Base-by-base conservation (phyloP, 495 filamentous ascomycete genomes). In the Penicillium nucicola region DNA sequence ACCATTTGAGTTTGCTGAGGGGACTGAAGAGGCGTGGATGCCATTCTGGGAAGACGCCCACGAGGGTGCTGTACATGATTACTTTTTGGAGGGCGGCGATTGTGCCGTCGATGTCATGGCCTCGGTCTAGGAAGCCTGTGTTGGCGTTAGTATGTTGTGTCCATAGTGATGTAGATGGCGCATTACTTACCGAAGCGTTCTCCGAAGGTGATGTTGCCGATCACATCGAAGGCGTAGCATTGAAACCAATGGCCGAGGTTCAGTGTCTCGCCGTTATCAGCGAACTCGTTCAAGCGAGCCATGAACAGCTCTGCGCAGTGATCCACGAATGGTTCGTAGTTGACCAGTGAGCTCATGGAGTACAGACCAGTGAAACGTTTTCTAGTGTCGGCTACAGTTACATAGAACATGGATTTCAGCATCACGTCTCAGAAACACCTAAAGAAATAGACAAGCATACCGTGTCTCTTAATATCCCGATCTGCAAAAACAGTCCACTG, bases 121-220 rank as follows among this genome's bases (percentile, higher is more conserved):
- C 84, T 56, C 73, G 64, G 61, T 84, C 83, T 15, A 85, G 61
- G 55, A 85, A 84, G 0, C 83, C 81, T 67, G 52, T 67, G 52
- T 14, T 28, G 9, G 5, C 5, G 9, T 35, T 33, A 41, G n/a
- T 13, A 19, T 0, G 25, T 39, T 31, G 22, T 23, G 4, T 28
- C 25, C 10, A 9, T 28, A 8, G 25, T 9, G 5, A 28, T 1
- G 25, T 3, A 2, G 14, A 25, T 11, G 5, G 12, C 42, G 25
- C 19, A 13, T 12, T 32, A 48, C 43, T 41, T 45, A 69, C 69
- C 70, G 57, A 86, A 83, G 9, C 80, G 70, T 53, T 84, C 79
- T 43, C 77, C 77, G 54, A 83, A 87, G 3, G 82, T 84, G 55
- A 88, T 83, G 53, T 84, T 76, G 30, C 82, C 82, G 52, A 87